phyloP scores from a whole-genome alignment of 805 yeast genomes.

The Zygotorulaspora chibaensis region DNA sequence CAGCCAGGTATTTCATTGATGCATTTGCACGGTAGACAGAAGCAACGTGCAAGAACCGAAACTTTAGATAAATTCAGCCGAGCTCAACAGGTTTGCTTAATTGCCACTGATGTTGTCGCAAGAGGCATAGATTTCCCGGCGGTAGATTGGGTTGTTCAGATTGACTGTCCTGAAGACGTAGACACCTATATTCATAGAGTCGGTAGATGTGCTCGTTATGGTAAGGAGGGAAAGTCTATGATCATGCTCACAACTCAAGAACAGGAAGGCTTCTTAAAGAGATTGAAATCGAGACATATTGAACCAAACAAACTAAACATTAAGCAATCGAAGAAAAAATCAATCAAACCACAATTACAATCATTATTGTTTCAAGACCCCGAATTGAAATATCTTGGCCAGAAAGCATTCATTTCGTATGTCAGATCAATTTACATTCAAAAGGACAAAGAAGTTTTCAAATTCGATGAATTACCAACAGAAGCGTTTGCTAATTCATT shows the following conservation, averaged over 20 bases:
- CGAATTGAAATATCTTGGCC: constrained; percentile 86
- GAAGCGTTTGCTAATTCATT: constrained; percentile 83
- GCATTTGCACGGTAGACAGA: constrained; percentile 85
- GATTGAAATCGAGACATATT: constrained; percentile 58
- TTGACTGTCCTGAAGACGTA: constrained; percentile 86
- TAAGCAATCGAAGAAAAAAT: constrained; percentile 63
- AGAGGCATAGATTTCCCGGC: constrained; percentile 91
- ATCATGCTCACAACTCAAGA: constrained; percentile 82
- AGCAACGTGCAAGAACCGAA: constrained; percentile 83
- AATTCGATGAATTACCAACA: constrained; percentile 67
- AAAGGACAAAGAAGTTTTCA: constrained; percentile 81
- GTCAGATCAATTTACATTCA: constrained; percentile 80
- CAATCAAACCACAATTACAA: constrained; percentile 80
- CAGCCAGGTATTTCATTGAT: constrained; percentile 89
- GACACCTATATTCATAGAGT: constrained; percentile 89
- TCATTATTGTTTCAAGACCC: constrained; percentile 89
- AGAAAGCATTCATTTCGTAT: constrained; percentile 92
- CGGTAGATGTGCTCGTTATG: constrained; percentile 86
- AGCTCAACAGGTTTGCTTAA: constrained; percentile 73
- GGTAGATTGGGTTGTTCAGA: constrained; percentile 90
- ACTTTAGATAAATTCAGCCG: constrained; percentile 72
- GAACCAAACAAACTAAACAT: constrained; percentile 70
- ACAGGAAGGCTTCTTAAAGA: constrained; percentile 66
- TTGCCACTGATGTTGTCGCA: constrained; percentile 90
- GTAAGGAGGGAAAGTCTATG: constrained; percentile 76